Evolutionary conservation across 129 eudicot genomes (phyloP), one percentile per base, ranked within the genome.

Genomic region (Lactuca saligna): DNA sequence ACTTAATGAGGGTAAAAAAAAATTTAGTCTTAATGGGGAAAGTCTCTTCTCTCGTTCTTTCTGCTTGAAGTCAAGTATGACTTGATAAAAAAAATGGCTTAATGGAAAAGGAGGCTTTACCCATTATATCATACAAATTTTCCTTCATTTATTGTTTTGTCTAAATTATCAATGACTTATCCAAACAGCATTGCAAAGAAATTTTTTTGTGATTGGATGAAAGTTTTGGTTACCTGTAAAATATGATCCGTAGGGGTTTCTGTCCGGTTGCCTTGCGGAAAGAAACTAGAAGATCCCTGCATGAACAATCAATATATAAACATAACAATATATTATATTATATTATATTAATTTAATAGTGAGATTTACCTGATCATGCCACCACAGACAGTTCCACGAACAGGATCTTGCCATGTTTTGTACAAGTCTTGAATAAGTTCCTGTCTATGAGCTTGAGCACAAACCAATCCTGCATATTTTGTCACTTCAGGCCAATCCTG

Each of bases 401-500:
- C 79, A 16, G 97, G 97, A 72, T 91, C 97, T 75, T 88, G 83
- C 91, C 94, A 88, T 38, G 89, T 88, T 75, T 86, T 88, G 69
- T 82, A 91, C 76, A 92, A 64, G 70, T 92, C 98, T 63, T 92
- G 95, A 54, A 91, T 91, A 42, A 91, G 86, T 79, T 91, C 98
- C 74, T 91, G 94, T 73, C 98, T 78, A 65, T 84, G 98, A 61
- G 96, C 81, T 68, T 92, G 98, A 31, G 98, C 98, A 72, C 89
- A 84, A 25, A 92, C 96, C 66, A 88, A 44, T 17, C 95, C 98
- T 2, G 95, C 89, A 68, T 88, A 92, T 75, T 89, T 92, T 15
- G 96, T 91, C 41, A 88, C 86, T 70, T 91, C 93, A 4, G 96
- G 96, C 96, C 95, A 91, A 72, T 92, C 98, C 80, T 86, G 95